A percentile compares a stretch with the other conserved stretches of the same genome.
Evolutionary conservation across 139 green algal species (phyloP).

Genomic region (Chlamydomonas schloesseri): DNA sequence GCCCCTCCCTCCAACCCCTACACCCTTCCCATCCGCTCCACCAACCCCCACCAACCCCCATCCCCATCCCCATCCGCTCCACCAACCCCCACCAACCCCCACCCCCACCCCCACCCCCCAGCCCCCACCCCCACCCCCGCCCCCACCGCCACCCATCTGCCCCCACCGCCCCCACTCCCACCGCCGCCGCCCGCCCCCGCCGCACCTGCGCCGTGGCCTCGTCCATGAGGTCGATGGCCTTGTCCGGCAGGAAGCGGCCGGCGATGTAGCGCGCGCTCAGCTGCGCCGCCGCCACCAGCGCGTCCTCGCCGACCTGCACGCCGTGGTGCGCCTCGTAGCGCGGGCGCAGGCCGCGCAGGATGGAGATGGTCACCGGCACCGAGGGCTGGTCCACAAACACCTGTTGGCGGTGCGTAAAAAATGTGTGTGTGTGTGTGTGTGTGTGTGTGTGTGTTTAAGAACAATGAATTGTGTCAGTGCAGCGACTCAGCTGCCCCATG

Average conservation of each 20-base stretch:
- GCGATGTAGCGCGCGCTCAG: slow-evolving; percentile 82
- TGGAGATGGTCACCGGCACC: slow-evolving; percentile 92
- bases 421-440: no score
- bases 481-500: no score
- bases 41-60: no score
- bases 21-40: no score
- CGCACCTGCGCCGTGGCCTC: slow-evolving; percentile 91
- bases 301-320: slow-evolving; percentile 76
- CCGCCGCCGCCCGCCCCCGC: neutral
- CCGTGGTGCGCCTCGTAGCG: slow-evolving; percentile 87
- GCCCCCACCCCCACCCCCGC: neutral
- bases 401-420: no score
- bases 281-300: slow-evolving; percentile 92
- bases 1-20: no score
- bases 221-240: slow-evolving; percentile 96
- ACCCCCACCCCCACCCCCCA: no score
- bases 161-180: neutral
- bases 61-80: no score
- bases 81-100: no score
- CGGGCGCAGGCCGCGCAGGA: slow-evolving; percentile 93
- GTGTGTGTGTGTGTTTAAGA: no score
- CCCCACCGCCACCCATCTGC: neutral
- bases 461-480: no score
- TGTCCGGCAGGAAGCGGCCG: slow-evolving; percentile 92
- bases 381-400: slow-evolving; percentile 93